These are phyloP conservation scores for Nakaseomyces delphensis DNA, from an alignment of 1,139 yeast species.

Conservation along the genomic window DNA sequence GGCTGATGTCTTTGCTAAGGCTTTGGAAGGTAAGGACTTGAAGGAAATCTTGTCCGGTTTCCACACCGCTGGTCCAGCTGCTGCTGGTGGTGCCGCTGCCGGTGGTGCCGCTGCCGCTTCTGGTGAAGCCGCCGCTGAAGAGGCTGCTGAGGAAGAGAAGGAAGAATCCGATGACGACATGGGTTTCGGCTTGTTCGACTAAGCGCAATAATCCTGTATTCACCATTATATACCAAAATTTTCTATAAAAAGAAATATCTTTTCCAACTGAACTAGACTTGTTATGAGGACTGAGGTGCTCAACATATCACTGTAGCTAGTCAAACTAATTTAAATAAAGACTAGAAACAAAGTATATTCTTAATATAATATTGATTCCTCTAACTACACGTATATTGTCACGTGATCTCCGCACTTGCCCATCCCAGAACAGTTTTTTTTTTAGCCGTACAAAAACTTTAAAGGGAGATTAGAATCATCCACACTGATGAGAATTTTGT, in stretches of 20 bases:
- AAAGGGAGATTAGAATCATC: too few species aligned
- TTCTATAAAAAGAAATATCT: constrained; percentile 2
- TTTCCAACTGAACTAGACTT: too few species aligned
- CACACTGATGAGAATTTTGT: too few species aligned
- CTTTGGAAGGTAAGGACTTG: constrained; percentile 93
- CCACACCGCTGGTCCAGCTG: constrained; percentile 61
- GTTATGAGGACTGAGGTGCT: too few species aligned
- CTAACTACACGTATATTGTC: too few species aligned
- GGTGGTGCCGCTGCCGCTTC: constrained; percentile 53
- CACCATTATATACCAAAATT: constrained; percentile 1
- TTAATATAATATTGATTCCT: too few species aligned
- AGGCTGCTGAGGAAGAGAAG: constrained; percentile 36
- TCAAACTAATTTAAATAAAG: too few species aligned
- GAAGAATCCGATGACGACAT: constrained; percentile 79
- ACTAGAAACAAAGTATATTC: too few species aligned
- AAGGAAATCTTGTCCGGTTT: constrained; percentile 82
- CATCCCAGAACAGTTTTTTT: too few species aligned
- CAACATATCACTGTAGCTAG: too few species aligned
- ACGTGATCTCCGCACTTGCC: too few species aligned
- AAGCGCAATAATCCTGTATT: constrained; percentile 28
- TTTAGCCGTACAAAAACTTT: too few species aligned
- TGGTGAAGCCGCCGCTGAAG: constrained; percentile 57
- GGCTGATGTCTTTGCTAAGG: constrained; percentile 94
- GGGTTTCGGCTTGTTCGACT: constrained; percentile 70
- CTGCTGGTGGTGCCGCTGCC: constrained; percentile 49